Conservation (phyloP, 2,329 filamentous ascomycete species). For the Venturia carpophila region DNA sequence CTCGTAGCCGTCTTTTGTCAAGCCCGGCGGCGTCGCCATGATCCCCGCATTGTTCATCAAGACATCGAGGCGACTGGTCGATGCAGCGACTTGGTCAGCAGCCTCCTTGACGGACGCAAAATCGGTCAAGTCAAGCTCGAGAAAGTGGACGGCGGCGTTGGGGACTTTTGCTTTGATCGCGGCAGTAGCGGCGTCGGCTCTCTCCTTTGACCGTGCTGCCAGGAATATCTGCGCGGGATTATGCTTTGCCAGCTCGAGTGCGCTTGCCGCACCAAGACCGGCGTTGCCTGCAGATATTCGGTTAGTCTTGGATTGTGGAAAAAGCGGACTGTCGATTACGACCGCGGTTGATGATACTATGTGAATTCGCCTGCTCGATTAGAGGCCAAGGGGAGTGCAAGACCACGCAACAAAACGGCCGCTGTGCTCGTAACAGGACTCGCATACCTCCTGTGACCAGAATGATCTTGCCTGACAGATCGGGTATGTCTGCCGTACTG, state of each 20-base stretch:
- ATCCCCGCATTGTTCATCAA: conserved; percentile 37
- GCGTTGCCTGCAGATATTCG: not conserved
- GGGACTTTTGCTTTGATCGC: conserved; percentile 34
- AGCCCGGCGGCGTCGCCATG: conserved; percentile 15
- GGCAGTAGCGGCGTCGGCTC: conserved; percentile 25
- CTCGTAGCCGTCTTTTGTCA: conserved; percentile 19
- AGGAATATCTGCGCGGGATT: conserved; percentile 10
- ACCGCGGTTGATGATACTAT: not conserved
- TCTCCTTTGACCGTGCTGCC: not conserved
- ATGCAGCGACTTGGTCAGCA: conserved; percentile 30
- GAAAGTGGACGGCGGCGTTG: conserved; percentile 33
- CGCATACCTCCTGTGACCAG: conserved; percentile 38
- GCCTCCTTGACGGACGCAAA: conserved; percentile 35
- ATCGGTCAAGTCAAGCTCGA: conserved; percentile 34
- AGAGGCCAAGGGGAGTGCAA: not conserved
- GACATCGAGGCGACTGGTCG: conserved; percentile 36
- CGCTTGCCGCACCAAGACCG: conserved; percentile 4
- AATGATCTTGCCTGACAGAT: conserved; percentile 36
- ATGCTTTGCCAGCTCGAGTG: conserved; percentile 14
- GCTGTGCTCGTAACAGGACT: not conserved
- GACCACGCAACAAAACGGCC: not conserved
- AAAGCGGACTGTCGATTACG: not conserved
- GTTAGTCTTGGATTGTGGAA: not conserved
- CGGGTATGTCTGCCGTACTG: conserved; percentile 31
- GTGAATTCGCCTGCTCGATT: not conserved